Conservation (phyloP, 2,329 filamentous ascomycete genomes). For the Orbilia brochopaga region DNA sequence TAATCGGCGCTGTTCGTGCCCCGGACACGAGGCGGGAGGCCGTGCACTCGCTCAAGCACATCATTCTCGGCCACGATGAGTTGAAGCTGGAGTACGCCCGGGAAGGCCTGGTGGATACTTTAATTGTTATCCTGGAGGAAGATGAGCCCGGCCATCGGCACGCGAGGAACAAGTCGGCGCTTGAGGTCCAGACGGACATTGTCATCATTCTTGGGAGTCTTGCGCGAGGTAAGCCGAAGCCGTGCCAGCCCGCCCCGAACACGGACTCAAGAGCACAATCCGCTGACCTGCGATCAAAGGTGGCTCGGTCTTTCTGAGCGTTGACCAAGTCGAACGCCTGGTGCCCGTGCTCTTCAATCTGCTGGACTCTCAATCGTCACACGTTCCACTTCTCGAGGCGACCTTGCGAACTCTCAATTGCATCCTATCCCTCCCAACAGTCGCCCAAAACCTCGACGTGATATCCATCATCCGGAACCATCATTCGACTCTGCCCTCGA, state of each 20-base stretch:
- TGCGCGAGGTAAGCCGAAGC: conserved; percentile 72
- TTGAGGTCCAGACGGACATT: conserved; percentile 56
- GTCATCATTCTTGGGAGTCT: conserved; percentile 79
- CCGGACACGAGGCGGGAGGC: conserved; percentile 60
- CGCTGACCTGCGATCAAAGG: conserved; percentile 62
- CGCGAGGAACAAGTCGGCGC: conserved; percentile 55
- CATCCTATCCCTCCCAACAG: conserved; percentile 49
- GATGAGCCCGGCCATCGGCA: conserved; percentile 20
- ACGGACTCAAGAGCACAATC: background rate
- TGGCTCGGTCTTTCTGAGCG: conserved; percentile 73
- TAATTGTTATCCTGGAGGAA: conserved; percentile 63
- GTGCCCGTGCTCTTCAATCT: conserved; percentile 71
- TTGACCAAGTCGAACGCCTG: conserved; percentile 24
- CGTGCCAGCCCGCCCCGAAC: background rate
- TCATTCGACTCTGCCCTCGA: conserved; percentile 26
- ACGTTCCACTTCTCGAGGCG: conserved; percentile 71
- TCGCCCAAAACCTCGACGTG: conserved; percentile 19
- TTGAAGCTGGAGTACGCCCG: conserved; percentile 81
- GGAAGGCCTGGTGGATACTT: conserved; percentile 70
- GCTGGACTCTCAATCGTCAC: conserved; percentile 70
- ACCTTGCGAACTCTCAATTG: conserved; percentile 75
- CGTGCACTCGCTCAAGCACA: conserved; percentile 80
- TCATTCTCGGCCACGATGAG: conserved; percentile 83
- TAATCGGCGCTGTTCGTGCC: conserved; percentile 46
- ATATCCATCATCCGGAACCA: conserved; percentile 36